Evolutionary conservation across 257 asterid genomes (phyloP).

Genomic region (Paraleonurus japonicus): DNA sequence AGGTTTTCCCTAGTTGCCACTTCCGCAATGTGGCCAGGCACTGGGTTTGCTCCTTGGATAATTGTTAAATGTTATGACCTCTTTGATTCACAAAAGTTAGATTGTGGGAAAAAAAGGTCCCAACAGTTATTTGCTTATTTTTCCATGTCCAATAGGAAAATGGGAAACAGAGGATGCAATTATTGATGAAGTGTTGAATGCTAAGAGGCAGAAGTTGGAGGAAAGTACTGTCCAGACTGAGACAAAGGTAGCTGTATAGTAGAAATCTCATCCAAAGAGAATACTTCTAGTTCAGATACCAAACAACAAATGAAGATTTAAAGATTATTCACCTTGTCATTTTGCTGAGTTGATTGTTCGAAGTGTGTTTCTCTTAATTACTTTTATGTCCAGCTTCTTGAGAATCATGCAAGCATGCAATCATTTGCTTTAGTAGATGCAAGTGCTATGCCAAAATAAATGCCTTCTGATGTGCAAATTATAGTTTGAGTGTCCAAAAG

Average conservation of each 20-base stretch:
- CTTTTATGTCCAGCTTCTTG: neutral
- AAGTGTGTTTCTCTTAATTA: neutral
- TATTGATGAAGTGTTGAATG: conserved; percentile 24
- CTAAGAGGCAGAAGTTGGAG: conserved; percentile 45
- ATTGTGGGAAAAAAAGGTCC: neutral
- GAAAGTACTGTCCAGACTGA: conserved; percentile 33
- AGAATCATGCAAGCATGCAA: neutral
- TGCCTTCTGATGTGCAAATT: neutral
- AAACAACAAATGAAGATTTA: conserved; percentile 23
- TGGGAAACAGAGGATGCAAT: conserved; percentile 39
- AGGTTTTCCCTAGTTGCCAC: neutral
- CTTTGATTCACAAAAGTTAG: neutral
- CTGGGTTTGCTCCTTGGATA: neutral
- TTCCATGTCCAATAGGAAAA: conserved; percentile 21
- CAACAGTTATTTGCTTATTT: neutral
- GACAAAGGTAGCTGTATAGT: conserved; percentile 23
- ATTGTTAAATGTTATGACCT: neutral
- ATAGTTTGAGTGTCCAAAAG: conserved; percentile 2
- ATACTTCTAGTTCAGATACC: neutral
- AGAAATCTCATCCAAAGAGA: conserved; percentile 42
- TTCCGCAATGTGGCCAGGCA: neutral
- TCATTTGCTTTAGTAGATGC: neutral
- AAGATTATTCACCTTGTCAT: neutral
- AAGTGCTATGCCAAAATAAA: neutral
- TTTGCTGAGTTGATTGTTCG: neutral